Conservation (phyloP, 129 eudicot genomes). For the Apium graveolens region DNA sequence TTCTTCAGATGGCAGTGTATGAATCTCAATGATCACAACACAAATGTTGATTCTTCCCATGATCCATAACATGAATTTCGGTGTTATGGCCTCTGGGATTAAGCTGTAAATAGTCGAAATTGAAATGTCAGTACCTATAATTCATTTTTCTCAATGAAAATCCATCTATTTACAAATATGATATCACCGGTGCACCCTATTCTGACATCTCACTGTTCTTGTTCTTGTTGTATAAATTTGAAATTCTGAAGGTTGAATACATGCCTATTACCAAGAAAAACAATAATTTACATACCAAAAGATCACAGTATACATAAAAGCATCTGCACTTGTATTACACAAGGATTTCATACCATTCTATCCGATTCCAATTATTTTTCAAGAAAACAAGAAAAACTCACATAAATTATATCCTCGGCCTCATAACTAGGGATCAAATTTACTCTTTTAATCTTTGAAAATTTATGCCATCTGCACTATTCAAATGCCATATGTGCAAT, state of each 20-base stretch:
- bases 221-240: background rate
- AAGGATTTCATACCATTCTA: background rate
- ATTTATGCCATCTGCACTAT: background rate
- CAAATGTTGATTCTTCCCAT: background rate
- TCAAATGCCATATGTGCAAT: background rate
- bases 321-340: too few relatives aligned
- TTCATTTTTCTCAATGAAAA: slow-evolving; percentile 16
- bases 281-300: too few relatives aligned
- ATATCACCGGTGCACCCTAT: background rate
- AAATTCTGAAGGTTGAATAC: background rate
- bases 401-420: background rate
- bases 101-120: background rate
- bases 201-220: background rate
- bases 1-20: slow-evolving; percentile 17
- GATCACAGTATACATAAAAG: too few relatives aligned
- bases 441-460: too few relatives aligned
- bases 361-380: too few relatives aligned
- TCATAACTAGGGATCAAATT: too few relatives aligned
- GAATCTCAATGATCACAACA: background rate
- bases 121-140: background rate
- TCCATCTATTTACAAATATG: background rate
- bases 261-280: background rate
- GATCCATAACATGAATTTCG: background rate
- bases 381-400: background rate
- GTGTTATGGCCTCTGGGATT: background rate